Evolutionary conservation across 805 yeast species (phyloP).

Genomic region (Debaryomyces prosopidis): DNA sequence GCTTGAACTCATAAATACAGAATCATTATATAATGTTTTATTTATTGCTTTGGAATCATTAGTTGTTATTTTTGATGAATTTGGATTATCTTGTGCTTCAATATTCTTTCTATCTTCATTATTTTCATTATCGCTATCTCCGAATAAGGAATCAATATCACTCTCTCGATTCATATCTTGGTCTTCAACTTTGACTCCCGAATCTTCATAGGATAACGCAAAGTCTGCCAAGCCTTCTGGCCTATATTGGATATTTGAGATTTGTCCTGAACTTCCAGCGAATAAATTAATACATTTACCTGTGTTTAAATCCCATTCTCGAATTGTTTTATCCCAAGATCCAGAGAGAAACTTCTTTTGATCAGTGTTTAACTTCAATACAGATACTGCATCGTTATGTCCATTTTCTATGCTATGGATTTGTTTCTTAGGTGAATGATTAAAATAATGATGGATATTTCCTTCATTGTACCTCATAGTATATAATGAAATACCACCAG

Average conservation of each 20-base stretch:
- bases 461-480: conserved; percentile 86
- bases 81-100: conserved; percentile 12
- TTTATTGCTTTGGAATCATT: conserved; percentile 15
- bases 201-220: conserved; percentile 25
- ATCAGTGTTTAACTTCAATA: conserved; percentile 56
- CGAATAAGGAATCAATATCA: conserved; percentile 50
- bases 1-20: conserved; percentile 73
- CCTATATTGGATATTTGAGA: conserved; percentile 72
- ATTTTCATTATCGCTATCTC: conserved; percentile 41
- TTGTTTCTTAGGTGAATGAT: conserved; percentile 33
- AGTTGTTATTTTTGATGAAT: conserved; percentile 10
- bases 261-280: conserved; percentile 69
- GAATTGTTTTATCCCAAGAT: conserved; percentile 82
- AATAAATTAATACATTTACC: conserved; percentile 57
- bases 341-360: conserved; percentile 77
- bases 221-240: conserved; percentile 55
- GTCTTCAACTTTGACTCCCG: conserved; percentile 4
- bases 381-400: conserved; percentile 80
- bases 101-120: conserved; percentile 13
- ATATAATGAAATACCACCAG: conserved; percentile 87
- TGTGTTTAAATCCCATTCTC: conserved; percentile 83
- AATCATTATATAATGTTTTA: conserved; percentile 34
- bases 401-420: conserved; percentile 19
- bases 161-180: conserved; percentile 11
- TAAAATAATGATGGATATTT: conserved; percentile 69